Evolutionary conservation across 139 green algal genomes (phyloP), one percentile per base, ranked within the genome.

Genomic region (Tetradesmus lagerheimii): DNA sequence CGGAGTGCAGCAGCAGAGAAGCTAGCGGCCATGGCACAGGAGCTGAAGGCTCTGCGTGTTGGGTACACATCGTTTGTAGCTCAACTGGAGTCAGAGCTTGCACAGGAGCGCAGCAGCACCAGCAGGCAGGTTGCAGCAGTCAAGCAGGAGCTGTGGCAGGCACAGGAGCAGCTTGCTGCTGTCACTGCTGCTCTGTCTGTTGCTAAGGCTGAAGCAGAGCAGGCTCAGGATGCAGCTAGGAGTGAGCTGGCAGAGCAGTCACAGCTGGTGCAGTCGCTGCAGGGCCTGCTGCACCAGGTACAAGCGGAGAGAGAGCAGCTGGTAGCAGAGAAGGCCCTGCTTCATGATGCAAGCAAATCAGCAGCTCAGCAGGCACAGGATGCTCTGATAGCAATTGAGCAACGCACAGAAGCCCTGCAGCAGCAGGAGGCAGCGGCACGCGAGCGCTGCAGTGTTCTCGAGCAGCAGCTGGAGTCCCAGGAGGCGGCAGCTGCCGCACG

Each of bases 81-180:
- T 38, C 11, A 78, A 29, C 67, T 78, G 25, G 67, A 78, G 67
- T 11, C 67, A 3, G 67, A 78, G 67, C 67, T 78, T 78, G 67
- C 67, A 78, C n/a, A 37, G 15, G 67, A 78, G 67, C 67, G n/a
- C 29, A 78, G 67, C 67, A 37, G n/a, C 67, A 35, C n/a, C 18
- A 20, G 67, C 67, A 78, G 67, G 67, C 67, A 78, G 31, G 67
- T 38, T 20, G 67, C 67, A 78, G 67, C n/a, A 37, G 67, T 78
- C n/a, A 78, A 78, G 67, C n/a, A 78, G n/a, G 11, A 78, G n/a
- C 67, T 78, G 67, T 37, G 31, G n/a, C 67, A 78, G 67, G 67
- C 67, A 35, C 67, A 78, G 67, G 67, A 84, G 43, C 79, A 84
- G 43, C 79, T 84, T 38, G 79, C 50, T 35, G 38, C 79, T 64